Evolutionary conservation across 495 filamentous ascomycete genomes (phyloP).

Genomic region (Penicillium arizonense): DNA sequence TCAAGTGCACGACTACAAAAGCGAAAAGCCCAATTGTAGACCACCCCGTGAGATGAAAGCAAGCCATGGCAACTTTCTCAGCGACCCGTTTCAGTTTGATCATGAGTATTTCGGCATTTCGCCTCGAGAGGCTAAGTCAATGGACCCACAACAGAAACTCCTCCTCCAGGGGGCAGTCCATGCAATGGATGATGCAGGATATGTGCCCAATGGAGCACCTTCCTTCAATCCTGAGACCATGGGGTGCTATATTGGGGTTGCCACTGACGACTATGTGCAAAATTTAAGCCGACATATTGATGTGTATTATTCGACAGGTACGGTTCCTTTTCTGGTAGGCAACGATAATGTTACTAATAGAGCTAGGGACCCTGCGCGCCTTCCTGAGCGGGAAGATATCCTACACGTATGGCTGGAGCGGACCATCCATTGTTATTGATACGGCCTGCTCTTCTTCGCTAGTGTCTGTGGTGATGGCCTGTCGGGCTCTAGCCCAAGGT

Average conservation of each 20-base stretch:
- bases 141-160: constrained; percentile 53
- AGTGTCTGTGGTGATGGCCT: constrained; percentile 34
- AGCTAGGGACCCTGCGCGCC: too few relatives aligned
- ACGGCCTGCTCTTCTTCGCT: constrained; percentile 44
- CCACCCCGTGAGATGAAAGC: too few relatives aligned
- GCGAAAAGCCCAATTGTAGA: too few relatives aligned
- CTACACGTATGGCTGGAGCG: constrained; percentile 37
- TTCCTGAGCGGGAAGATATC: too few relatives aligned
- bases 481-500: constrained; percentile 19
- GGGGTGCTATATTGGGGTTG: constrained; percentile 35
- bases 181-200: constrained; percentile 41
- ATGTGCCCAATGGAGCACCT: constrained; percentile 1
- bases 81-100: constrained; percentile 47
- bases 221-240: neutral
- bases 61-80: constrained; percentile 42
- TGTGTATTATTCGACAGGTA: too few relatives aligned
- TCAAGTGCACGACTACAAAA: too few relatives aligned
- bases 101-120: constrained; percentile 50
- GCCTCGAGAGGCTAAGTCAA: constrained; percentile 42
- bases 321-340: constrained; percentile 20
- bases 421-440: constrained; percentile 35
- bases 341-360: constrained; percentile 23
- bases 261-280: constrained; percentile 28
- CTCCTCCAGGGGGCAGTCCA: constrained; percentile 49
- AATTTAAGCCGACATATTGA: constrained; percentile 11